Evolutionary conservation across 192 early-diverging fungal genomes (phyloP).

Genomic region (Mortierella hygrophila): DNA sequence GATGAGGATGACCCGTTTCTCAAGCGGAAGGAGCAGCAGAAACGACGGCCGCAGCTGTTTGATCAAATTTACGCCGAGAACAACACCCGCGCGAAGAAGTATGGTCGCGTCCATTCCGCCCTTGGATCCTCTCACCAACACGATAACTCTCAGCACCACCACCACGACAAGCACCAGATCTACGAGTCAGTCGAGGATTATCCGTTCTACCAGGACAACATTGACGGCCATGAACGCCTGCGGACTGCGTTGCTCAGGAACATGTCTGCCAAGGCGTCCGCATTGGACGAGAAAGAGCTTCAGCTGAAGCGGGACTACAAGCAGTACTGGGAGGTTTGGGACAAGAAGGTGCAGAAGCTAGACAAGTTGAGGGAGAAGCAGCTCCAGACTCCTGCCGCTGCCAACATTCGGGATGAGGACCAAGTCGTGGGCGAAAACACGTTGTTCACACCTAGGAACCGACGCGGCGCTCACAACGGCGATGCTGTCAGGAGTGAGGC

Average conservation of each 20-base stretch:
- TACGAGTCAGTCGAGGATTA: constrained; percentile 58
- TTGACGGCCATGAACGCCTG: constrained; percentile 44
- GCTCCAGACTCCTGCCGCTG: constrained; percentile 21
- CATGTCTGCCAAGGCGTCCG: constrained; percentile 31
- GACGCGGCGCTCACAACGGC: constrained; percentile 66
- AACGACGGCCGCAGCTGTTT: constrained; percentile 57
- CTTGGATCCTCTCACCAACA: constrained; percentile 33
- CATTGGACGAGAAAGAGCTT: constrained; percentile 57
- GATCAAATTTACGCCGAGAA: constrained; percentile 60
- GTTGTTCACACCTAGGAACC: constrained; percentile 37
- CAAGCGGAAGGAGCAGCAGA: constrained; percentile 39
- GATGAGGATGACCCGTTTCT: constrained; percentile 41
- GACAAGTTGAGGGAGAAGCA: constrained; percentile 58
- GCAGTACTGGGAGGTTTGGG: constrained; percentile 61
- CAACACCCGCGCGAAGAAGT: constrained; percentile 47
- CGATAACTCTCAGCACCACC: constrained; percentile 24
- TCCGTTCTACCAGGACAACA: constrained; percentile 59
- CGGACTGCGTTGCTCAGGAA: constrained; percentile 34
- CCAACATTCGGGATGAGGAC: constrained; percentile 44
- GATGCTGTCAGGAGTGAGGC: constrained; percentile 86
- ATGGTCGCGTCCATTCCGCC: constrained; percentile 52
- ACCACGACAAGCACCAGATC: constrained; percentile 43
- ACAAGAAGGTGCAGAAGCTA: constrained; percentile 56
- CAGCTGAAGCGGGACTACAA: constrained; percentile 62
- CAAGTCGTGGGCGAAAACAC: constrained; percentile 32